Base-by-base conservation (phyloP, 2,329 filamentous ascomycete species). In the Fusarium citri region DNA sequence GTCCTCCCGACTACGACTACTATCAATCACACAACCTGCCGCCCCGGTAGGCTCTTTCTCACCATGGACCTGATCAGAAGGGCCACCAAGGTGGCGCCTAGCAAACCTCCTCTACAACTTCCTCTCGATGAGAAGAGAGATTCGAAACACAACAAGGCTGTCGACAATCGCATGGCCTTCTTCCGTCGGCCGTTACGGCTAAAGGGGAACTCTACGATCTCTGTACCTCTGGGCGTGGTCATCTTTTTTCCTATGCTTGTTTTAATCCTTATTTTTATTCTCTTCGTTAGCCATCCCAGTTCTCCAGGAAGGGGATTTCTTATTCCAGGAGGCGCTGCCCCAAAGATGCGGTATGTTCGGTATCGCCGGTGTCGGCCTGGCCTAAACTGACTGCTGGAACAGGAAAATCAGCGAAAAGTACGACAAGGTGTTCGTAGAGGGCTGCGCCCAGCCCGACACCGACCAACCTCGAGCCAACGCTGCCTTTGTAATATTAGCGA, bases 351-450 rank as follows among this genome's bases (percentile, higher is more conserved):
- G 94, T 97, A 88, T 64, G 88, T 80, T 20, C 47, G 20, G 43
- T 37, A 22, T 43, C 31, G 20, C 22, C 34, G 42, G 34, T 20
- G 14, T 57, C 34, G 43, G 47, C 45, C 23, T 48, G n/a, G 14
- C 53, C 23, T 37, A 43, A 45, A 51, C 68, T 78, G 61, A 77
- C 58, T 20, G 9, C 8, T 20, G n/a, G 40, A 71, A 76, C 77
- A 97, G 94, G 74, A 95, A 94, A 89, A 99, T 99, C 76, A 97
- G 92, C 82, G 96, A 98, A 82, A 93, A 97, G 76, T 89, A 98
- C 81, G 96, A 99, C 83, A 97, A 97, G 82, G 94, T 98, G 54
- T 99, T 99, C 76, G 92, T 94, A 53, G 92, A 90, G 40, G 96
- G 96, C 71, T 99, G 96, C 79, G 87, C 93, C 76, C 90, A 94